Evolutionary conservation across 148 eudicot genomes (phyloP).

Genomic region (Heliosperma pusillum): DNA sequence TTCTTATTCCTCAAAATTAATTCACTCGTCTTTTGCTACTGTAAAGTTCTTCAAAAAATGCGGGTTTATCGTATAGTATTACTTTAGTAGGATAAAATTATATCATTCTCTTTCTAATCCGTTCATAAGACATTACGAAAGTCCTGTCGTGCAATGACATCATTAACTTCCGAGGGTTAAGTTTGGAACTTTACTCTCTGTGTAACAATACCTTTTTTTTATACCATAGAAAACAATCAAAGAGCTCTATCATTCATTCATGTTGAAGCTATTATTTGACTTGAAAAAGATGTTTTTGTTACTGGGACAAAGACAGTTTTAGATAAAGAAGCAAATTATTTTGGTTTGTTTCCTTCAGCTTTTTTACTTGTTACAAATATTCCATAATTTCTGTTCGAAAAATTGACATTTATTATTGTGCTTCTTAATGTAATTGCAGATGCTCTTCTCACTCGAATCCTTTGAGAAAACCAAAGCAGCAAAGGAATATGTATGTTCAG

Average conservation of each 20-base stretch:
- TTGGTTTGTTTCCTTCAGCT: neutral
- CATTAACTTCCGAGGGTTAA: neutral
- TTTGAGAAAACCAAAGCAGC: conserved; percentile 48
- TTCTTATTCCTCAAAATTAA: neutral
- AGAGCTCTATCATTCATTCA: neutral
- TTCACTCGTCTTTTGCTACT: neutral
- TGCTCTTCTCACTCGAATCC: conserved; percentile 40
- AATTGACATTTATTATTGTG: neutral
- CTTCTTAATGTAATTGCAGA: conserved; percentile 38
- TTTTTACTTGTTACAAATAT: too few species aligned
- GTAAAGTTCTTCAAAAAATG: neutral
- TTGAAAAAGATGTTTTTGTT: neutral
- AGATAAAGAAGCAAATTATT: neutral
- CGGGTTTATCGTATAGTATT: neutral
- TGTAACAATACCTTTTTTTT: neutral
- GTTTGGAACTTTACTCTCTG: neutral
- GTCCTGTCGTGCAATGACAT: too few species aligned
- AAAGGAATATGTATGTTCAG: conserved; percentile 42
- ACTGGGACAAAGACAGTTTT: neutral
- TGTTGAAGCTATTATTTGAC: neutral
- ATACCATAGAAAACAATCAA: neutral
- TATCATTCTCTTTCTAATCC: neutral
- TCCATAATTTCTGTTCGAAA: too few species aligned
- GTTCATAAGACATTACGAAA: too few species aligned
- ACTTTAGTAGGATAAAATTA: neutral